Evolutionary conservation across 164 flowering plant species (phyloP).

Genomic region (Stephania japonica): DNA sequence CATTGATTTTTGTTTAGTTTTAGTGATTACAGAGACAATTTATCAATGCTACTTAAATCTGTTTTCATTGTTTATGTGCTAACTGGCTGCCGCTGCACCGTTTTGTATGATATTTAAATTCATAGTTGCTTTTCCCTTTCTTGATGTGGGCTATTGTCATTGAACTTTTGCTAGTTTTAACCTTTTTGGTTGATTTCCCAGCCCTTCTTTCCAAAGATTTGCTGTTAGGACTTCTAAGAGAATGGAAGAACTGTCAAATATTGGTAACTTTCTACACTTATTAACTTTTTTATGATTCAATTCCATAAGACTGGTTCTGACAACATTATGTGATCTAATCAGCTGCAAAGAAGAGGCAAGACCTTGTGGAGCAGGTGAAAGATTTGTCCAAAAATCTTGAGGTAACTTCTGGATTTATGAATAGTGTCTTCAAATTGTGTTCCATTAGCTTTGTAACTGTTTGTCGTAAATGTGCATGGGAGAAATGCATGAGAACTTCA

Average conservation of each 20-base stretch:
- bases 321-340: constrained; percentile 10
- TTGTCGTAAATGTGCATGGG: not conserved
- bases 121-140: not conserved
- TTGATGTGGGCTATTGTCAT: not conserved
- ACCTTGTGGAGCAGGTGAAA: constrained; percentile 52
- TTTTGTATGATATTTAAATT: not conserved
- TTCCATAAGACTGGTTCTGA: not conserved
- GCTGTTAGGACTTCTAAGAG: constrained; percentile 81
- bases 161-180: not conserved
- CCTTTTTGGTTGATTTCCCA: constrained; percentile 17
- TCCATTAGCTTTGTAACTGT: not conserved
- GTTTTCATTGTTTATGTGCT: not conserved
- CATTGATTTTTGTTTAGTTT: no score
- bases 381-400: constrained; percentile 48
- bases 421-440: not conserved
- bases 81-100: not conserved
- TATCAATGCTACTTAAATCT: not conserved
- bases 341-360: constrained; percentile 51
- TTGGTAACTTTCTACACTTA: constrained; percentile 27
- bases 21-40: constrained; percentile 4
- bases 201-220: constrained; percentile 80
- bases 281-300: not conserved
- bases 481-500: not conserved
- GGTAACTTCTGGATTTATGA: constrained; percentile 8
- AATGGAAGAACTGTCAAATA: constrained; percentile 40